A percentile compares a stretch with the other conserved stretches of the same genome.
phyloP scores from a whole-genome alignment of 1,139 yeast species.

The Suhomyces wounanorum region DNA sequence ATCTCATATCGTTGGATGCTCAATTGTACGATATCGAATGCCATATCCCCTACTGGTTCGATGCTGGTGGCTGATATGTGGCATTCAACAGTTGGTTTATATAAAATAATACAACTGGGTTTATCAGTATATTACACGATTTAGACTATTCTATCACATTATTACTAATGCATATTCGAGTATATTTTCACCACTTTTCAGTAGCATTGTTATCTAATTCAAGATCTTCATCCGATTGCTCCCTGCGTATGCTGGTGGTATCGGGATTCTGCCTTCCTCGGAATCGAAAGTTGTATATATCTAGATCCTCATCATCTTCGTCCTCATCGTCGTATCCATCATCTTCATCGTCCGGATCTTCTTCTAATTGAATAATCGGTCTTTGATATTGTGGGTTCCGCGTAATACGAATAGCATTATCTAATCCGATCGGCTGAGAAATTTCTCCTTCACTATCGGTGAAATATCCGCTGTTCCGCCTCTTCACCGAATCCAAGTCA shows the following conservation, averaged over 20 bases:
- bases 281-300: conserved; percentile 10
- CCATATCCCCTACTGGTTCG: not conserved
- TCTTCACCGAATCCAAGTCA: conserved; percentile 9
- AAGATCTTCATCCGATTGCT: not conserved
- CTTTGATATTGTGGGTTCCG: not conserved
- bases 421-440: not conserved
- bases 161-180: not conserved
- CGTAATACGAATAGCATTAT: not conserved
- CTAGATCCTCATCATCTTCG: conserved; percentile 8
- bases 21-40: no score
- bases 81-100: no score
- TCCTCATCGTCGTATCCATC: conserved; percentile 8
- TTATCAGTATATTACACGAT: not conserved
- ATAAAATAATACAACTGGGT: no score
- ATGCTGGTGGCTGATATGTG: no score
- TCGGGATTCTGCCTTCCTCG: not conserved
- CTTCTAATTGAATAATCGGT: not conserved
- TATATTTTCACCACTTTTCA: not conserved
- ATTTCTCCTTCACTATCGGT: conserved; percentile 8
- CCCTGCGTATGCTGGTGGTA: not conserved
- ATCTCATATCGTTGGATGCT: no score
- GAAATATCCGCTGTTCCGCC: conserved; percentile 13
- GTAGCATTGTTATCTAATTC: not conserved
- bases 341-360: not conserved
- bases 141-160: not conserved